These are phyloP conservation scores for Stevia rebaudiana DNA, from an alignment of 140 eudicot genomes.

Conservation along the genomic window DNA sequence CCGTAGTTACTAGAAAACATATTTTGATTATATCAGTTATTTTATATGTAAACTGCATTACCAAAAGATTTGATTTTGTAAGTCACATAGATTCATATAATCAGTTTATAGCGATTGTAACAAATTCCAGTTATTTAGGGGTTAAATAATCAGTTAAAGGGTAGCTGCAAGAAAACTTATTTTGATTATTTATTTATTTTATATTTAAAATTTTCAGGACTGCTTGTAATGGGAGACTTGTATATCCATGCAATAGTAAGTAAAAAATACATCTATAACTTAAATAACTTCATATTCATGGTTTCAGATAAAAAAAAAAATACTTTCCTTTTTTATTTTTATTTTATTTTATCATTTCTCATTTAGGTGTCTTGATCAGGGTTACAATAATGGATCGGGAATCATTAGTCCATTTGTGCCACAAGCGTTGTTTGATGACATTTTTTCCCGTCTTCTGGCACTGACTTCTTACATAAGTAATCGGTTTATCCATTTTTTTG, in stretches of 20 bases:
- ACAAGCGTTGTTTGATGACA: constrained; percentile 55
- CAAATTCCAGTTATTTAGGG: not conserved
- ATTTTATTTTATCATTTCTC: constrained; percentile 13
- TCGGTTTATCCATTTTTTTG: constrained; percentile 55
- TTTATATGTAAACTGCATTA: not conserved
- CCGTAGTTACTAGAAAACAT: not conserved
- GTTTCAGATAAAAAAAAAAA: not conserved
- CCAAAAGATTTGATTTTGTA: too few relatives aligned
- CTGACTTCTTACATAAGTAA: constrained; percentile 58
- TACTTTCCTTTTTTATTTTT: constrained; percentile 13
- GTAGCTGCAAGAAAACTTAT: not conserved
- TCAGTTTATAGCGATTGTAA: not conserved
- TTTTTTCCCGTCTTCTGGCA: constrained; percentile 54
- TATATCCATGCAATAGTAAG: constrained; percentile 36
- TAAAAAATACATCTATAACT: constrained; percentile 11
- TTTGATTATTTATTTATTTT: constrained; percentile 5
- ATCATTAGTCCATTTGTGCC: constrained; percentile 21
- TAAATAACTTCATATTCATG: constrained; percentile 3
- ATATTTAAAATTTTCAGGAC: constrained; percentile 17
- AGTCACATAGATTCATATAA: too few relatives aligned
- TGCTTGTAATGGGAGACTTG: constrained; percentile 40
- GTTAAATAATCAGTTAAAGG: not conserved
- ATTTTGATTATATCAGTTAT: not conserved
- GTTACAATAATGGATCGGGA: constrained; percentile 22
- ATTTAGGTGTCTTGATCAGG: constrained; percentile 29